phyloP scores from a whole-genome alignment of 2,329 filamentous ascomycete genomes.

The Microdochium paspali region DNA sequence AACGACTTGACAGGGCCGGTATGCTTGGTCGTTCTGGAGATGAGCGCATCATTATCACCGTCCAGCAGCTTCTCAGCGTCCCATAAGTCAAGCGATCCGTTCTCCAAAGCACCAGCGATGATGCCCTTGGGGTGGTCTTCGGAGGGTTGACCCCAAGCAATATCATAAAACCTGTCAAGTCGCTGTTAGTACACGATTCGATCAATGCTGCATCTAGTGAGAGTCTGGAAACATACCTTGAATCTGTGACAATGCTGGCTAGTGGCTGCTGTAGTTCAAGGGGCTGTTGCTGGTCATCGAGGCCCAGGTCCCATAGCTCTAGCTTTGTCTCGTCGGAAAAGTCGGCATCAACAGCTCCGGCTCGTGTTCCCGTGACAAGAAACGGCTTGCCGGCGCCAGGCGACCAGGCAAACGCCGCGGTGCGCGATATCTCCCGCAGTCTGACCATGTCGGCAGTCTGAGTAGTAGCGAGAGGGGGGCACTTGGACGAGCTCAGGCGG shows the following conservation, averaged over 20 bases:
- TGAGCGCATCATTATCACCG: conserved; percentile 59
- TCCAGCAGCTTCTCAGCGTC: conserved; percentile 64
- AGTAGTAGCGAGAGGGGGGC: conserved; percentile 4
- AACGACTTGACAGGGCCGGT: conserved; percentile 86
- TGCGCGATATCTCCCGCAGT: conserved; percentile 91
- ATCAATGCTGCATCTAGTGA: background rate
- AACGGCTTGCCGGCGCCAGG: conserved; percentile 69
- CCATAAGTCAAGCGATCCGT: conserved; percentile 88
- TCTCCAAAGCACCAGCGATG: conserved; percentile 91
- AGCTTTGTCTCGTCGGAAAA: conserved; percentile 97
- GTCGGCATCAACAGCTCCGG: conserved; percentile 90
- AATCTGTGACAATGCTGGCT: conserved; percentile 77
- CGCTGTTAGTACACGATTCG: conserved; percentile 9
- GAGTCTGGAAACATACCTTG: conserved; percentile 51
- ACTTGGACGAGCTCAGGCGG: conserved; percentile 1
- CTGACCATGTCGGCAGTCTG: conserved; percentile 66
- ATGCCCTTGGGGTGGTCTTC: conserved; percentile 74
- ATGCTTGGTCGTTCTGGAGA: conserved; percentile 84
- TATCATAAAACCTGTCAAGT: conserved; percentile 75
- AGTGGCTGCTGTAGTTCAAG: conserved; percentile 73
- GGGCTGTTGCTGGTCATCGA: conserved; percentile 66
- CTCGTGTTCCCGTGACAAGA: conserved; percentile 86
- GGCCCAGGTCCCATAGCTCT: conserved; percentile 87
- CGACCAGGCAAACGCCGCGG: conserved; percentile 96
- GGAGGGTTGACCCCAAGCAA: conserved; percentile 83